Conservation (phyloP, 2,329 filamentous ascomycete genomes). For the Apiospora marii region DNA sequence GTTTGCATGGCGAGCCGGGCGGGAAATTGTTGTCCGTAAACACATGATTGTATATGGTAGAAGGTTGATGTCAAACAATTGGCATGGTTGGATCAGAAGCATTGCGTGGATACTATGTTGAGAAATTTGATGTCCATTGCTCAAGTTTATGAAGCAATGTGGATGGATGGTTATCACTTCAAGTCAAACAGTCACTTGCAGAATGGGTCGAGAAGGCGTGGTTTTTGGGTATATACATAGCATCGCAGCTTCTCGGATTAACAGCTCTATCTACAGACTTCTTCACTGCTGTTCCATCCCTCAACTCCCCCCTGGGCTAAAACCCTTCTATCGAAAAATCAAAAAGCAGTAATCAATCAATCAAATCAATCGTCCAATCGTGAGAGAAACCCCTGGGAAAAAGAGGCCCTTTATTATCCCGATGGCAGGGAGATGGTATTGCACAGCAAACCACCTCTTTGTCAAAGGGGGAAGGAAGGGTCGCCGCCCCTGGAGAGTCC, state of each 20-base stretch:
- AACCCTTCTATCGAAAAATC: constrained; percentile 14
- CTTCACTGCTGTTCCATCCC: constrained; percentile 2
- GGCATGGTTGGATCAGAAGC: too few species aligned
- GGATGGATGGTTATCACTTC: background rate
- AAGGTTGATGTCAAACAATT: too few species aligned
- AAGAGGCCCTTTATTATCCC: background rate
- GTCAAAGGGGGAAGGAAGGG: background rate
- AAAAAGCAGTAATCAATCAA: background rate
- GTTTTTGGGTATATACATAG: constrained; percentile 3
- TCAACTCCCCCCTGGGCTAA: background rate
- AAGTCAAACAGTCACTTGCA: background rate
- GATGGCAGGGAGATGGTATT: background rate
- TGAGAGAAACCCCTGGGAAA: background rate
- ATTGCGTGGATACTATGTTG: too few species aligned
- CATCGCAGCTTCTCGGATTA: constrained; percentile 21
- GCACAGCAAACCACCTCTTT: background rate
- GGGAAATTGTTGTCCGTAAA: too few species aligned
- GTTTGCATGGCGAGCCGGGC: too few species aligned
- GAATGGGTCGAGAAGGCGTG: background rate
- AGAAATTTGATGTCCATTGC: too few species aligned
- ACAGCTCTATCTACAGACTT: constrained; percentile 20
- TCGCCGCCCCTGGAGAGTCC: background rate
- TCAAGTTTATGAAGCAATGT: too few species aligned
- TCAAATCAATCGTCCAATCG: constrained; percentile 1
- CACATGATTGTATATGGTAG: too few species aligned